Evolutionary conservation across 257 asterid species (phyloP).

Genomic region (Solanum rostratum): DNA sequence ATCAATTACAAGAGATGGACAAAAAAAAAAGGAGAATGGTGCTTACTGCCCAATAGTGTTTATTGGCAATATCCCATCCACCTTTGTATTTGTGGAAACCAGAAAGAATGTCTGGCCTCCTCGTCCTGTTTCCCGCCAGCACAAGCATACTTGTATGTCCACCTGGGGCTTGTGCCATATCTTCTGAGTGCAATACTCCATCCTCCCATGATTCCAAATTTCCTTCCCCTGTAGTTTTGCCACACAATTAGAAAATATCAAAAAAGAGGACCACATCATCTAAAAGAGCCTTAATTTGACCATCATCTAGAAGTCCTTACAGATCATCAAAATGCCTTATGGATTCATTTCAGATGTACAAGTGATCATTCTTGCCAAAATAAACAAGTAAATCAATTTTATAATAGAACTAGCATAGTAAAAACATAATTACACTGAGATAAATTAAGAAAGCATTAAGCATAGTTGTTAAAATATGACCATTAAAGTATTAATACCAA

Average conservation of each 20-base stretch:
- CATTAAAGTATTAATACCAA: neutral
- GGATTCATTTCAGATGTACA: neutral
- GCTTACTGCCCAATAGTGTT: conserved; percentile 92
- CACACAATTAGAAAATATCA: neutral
- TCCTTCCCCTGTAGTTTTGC: conserved; percentile 38
- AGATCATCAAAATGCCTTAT: neutral
- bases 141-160: conserved; percentile 39
- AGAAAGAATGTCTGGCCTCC: conserved; percentile 70
- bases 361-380: neutral
- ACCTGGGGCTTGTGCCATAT: conserved; percentile 55
- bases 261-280: neutral
- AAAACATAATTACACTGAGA: neutral
- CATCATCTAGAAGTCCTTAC: neutral
- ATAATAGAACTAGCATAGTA: neutral
- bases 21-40: neutral
- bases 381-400: neutral
- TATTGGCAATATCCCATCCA: conserved; percentile 96
- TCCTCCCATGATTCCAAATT: conserved; percentile 66
- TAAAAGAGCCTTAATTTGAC: neutral
- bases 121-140: conserved; percentile 75
- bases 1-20: neutral
- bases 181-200: conserved; percentile 32
- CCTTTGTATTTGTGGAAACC: conserved; percentile 71
- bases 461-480: neutral
- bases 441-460: neutral